These are phyloP conservation scores for Geotrichum klebahnii DNA, from an alignment of 1,139 yeast species.

Conservation along the genomic window DNA sequence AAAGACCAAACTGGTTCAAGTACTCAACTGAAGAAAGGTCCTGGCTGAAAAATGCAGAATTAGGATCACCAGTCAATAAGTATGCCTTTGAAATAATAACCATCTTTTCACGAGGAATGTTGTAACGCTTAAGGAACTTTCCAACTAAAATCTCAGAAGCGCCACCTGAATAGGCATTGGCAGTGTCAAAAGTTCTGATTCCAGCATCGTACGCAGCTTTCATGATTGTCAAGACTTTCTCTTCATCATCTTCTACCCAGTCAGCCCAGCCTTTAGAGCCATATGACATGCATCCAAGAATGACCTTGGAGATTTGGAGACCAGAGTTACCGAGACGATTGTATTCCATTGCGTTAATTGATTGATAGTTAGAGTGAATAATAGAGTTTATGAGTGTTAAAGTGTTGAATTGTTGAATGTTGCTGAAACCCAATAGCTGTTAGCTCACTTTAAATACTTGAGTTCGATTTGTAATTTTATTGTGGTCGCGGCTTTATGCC, in stretches of 20 bases:
- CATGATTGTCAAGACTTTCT: constrained; percentile 42
- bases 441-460: too few relatives aligned
- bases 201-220: too few relatives aligned
- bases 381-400: neutral
- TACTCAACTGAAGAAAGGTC: constrained; percentile 24
- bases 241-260: constrained; percentile 50
- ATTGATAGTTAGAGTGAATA: too few relatives aligned
- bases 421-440: too few relatives aligned
- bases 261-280: constrained; percentile 48
- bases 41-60: constrained; percentile 2
- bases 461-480: too few relatives aligned
- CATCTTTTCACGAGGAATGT: constrained; percentile 46
- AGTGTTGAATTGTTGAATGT: neutral
- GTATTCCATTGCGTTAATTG: neutral
- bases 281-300: constrained; percentile 56
- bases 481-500: too few relatives aligned
- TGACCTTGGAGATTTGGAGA: constrained; percentile 48
- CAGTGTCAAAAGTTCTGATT: constrained; percentile 53
- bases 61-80: neutral
- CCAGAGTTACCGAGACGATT: constrained; percentile 48
- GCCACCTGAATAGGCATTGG: constrained; percentile 49
- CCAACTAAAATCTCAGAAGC: constrained; percentile 44
- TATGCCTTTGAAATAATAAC: constrained; percentile 48
- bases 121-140: constrained; percentile 43
- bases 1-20: constrained; percentile 39